A percentile compares a stretch with the other conserved stretches of the same genome.
phyloP scores from a whole-genome alignment of 2,329 filamentous ascomycete species.

The Helotiales sp. region DNA sequence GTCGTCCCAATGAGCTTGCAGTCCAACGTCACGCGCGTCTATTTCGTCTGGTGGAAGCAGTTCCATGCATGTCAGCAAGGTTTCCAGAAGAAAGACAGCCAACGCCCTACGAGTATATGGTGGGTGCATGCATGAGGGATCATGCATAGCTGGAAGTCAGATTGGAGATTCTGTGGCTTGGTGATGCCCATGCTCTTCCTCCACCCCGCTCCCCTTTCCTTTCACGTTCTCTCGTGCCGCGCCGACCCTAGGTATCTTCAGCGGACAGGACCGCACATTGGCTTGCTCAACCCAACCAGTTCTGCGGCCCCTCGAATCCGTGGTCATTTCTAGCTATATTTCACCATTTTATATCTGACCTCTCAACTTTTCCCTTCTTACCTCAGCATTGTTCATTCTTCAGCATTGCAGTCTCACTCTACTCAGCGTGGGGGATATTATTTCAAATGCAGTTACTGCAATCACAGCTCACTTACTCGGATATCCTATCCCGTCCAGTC shows the following conservation, averaged over 20 bases:
- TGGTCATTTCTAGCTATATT: slow-evolving; percentile 1
- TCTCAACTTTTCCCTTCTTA: slow-evolving; percentile 21
- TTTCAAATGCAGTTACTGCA: background rate
- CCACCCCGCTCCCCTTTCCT: background rate
- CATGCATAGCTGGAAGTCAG: background rate
- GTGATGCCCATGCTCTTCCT: background rate
- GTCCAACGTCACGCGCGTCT: slow-evolving; percentile 15
- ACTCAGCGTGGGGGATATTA: slow-evolving; percentile 20
- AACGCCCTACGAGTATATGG: slow-evolving; percentile 20
- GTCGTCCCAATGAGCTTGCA: background rate
- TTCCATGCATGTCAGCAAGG: slow-evolving; percentile 20
- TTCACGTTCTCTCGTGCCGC: background rate
- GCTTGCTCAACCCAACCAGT: background rate
- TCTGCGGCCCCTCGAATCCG: background rate
- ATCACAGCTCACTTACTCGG: background rate
- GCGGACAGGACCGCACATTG: background rate
- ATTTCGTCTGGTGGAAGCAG: background rate
- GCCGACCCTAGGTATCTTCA: background rate
- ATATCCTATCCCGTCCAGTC: background rate
- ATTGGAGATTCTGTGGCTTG: background rate
- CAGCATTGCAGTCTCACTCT: slow-evolving; percentile 12
- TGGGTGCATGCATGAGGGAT: slow-evolving; percentile 10
- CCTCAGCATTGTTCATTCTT: slow-evolving; percentile 18
- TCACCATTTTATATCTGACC: slow-evolving; percentile 15
- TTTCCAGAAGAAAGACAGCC: slow-evolving; percentile 3